Evolutionary conservation across 345 rosid species (phyloP), one percentile per base, ranked within the genome.

Genomic region (Jatropha curcas): DNA sequence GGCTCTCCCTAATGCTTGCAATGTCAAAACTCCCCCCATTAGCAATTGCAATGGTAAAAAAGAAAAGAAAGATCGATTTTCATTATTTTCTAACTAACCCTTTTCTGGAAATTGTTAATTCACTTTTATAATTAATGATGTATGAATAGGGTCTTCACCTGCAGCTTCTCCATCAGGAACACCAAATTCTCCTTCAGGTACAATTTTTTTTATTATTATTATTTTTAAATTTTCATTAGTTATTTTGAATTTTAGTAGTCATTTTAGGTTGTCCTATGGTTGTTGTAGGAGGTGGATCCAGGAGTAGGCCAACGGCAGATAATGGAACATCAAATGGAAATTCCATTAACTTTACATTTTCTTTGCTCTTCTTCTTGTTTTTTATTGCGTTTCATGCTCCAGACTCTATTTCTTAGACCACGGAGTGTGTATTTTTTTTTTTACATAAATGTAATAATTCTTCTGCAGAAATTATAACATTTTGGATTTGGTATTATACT

Each of bases 1-100:
- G 73, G 74, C 73, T 35, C 79, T 81, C 35, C 84, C 84, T 58
- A 24, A 16, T 16, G 76, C 76, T 39, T 81, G 84, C 67, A 77
- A 71, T 14, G 76, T 81, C 67, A 73, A 70, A 71, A 71, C 74
- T 50, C 77, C 82, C 51, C 63, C 82, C 11, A 37, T 46, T 31
- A 61, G 79, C 50, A 25, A 48, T 27, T 81, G 84, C 70, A 67
- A 33, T 35, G 81, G 81, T 70, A 22, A 55, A 57, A 70, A 56
- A n/a, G n/a, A n/a, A n/a, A n/a, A n/a, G n/a, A n/a, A n/a, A n/a
- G n/a, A n/a, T n/a, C n/a, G n/a, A n/a, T n/a, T n/a, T n/a, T n/a
- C n/a, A n/a, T n/a, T n/a, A n/a, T n/a, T n/a, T n/a, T n/a, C 25
- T 55, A 22, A 19, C 53, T 14, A 5, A 48, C 25, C 51, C 51